phyloP scores from a whole-genome alignment of 2,329 filamentous ascomycete genomes.

The Penicillium sp. region DNA sequence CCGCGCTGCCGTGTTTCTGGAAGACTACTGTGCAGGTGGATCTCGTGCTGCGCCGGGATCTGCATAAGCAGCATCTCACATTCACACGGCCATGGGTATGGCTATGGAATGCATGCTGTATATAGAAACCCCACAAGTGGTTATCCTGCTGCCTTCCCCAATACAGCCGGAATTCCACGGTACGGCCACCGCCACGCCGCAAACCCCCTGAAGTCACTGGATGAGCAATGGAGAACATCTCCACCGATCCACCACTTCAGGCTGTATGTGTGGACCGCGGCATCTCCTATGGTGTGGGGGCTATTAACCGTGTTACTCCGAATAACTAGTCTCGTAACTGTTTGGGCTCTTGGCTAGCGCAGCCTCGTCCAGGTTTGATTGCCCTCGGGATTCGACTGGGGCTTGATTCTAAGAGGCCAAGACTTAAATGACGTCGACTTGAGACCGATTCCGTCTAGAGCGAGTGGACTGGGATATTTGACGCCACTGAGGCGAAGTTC shows the following conservation, averaged over 20 bases:
- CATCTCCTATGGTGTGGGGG: neutral
- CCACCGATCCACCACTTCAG: slow-evolving; percentile 8
- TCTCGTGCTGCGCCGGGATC: neutral
- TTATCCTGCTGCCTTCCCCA: slow-evolving; percentile 11
- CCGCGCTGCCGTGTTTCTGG: neutral
- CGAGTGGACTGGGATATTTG: neutral
- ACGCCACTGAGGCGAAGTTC: slow-evolving; percentile 9
- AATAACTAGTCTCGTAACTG: neutral
- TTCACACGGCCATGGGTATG: neutral
- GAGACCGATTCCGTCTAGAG: neutral
- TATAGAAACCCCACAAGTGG: slow-evolving; percentile 1
- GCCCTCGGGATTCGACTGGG: neutral
- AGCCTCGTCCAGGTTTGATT: neutral
- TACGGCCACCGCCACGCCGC: neutral
- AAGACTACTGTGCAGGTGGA: neutral
- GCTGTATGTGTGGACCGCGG: neutral
- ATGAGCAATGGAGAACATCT: slow-evolving; percentile 1
- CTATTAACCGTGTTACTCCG: neutral
- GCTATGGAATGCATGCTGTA: neutral
- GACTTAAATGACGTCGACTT: slow-evolving; percentile 5
- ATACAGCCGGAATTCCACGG: slow-evolving; percentile 5
- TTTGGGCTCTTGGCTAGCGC: neutral
- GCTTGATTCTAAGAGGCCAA: neutral
- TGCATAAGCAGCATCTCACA: slow-evolving; percentile 1
- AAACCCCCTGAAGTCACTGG: slow-evolving; percentile 4